Evolutionary conservation across 2,329 filamentous ascomycete genomes (phyloP).

Genomic region (Penicillium verrucosum): DNA sequence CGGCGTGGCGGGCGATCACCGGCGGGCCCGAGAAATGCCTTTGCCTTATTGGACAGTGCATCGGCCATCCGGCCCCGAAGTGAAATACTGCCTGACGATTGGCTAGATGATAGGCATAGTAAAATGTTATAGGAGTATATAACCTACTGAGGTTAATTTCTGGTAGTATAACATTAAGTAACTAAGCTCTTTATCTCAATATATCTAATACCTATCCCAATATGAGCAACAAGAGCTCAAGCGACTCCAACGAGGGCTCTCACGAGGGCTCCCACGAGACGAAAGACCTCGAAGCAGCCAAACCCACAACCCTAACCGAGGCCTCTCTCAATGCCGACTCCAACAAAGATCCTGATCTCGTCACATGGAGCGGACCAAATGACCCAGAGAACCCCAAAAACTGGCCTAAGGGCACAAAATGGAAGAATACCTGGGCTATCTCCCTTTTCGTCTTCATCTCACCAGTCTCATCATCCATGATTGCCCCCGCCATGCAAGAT

Average conservation of each 20-base stretch:
- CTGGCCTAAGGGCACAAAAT: constrained; percentile 7
- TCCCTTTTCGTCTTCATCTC: constrained; percentile 21
- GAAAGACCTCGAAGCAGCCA: background rate
- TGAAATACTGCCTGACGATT: background rate
- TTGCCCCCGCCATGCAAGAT: constrained; percentile 46
- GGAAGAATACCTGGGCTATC: background rate
- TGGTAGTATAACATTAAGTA: background rate
- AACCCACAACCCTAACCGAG: background rate
- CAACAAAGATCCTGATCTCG: constrained; percentile 1
- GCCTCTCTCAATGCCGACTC: background rate
- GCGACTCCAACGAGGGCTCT: background rate
- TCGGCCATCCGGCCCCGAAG: too few species aligned
- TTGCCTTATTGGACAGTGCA: too few species aligned
- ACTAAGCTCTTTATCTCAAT: background rate
- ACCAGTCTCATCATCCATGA: constrained; percentile 58
- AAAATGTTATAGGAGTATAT: background rate
- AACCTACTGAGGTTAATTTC: background rate
- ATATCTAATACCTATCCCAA: background rate
- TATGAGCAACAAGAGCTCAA: background rate
- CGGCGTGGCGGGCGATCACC: too few species aligned
- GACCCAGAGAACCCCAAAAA: constrained; percentile 12
- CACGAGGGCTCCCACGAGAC: background rate
- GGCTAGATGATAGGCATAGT: background rate
- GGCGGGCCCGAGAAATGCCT: too few species aligned
- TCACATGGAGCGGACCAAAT: constrained; percentile 9